Evolutionary conservation across 768 basidiomycete genomes (phyloP).

Genomic region (Lanmaoa pseudosensibilis): DNA sequence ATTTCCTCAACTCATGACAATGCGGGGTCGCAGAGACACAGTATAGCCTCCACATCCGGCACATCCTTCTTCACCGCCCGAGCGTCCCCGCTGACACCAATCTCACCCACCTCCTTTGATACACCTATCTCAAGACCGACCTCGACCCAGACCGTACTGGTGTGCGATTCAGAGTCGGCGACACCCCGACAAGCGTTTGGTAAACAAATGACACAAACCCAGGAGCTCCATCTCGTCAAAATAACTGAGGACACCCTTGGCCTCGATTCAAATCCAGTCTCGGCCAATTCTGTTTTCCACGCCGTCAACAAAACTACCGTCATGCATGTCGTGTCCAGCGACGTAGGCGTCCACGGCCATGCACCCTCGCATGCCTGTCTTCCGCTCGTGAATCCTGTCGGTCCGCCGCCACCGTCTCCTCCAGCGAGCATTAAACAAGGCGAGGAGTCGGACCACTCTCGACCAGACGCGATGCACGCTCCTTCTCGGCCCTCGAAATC

Average conservation of each 20-base stretch:
- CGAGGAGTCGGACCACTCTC: constrained; percentile 13
- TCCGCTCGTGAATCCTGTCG: constrained; percentile 22
- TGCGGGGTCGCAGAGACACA: constrained; percentile 19
- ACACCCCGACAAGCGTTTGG: constrained; percentile 37
- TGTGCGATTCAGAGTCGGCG: constrained; percentile 16
- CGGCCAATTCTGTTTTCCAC: constrained; percentile 34
- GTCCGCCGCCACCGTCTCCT: constrained; percentile 61
- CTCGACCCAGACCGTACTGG: constrained; percentile 34
- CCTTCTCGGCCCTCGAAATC: constrained; percentile 23
- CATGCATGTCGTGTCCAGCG: constrained; percentile 32
- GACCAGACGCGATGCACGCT: constrained; percentile 32
- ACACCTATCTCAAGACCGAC: constrained; percentile 34
- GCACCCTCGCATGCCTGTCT: neutral
- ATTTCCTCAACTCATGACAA: constrained; percentile 13
- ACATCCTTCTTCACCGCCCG: constrained; percentile 29
- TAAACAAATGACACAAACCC: constrained; percentile 30
- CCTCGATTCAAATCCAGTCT: constrained; percentile 39
- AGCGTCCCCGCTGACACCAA: constrained; percentile 25
- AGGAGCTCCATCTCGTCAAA: constrained; percentile 56
- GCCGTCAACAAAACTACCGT: constrained; percentile 38
- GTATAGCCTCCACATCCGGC: constrained; percentile 27
- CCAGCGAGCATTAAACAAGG: constrained; percentile 41
- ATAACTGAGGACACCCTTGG: constrained; percentile 50
- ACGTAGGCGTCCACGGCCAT: constrained; percentile 14
- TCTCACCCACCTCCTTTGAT: constrained; percentile 23